Base-by-base conservation (phyloP, 2,329 filamentous ascomycete species). In the Pyrenophora teres region DNA sequence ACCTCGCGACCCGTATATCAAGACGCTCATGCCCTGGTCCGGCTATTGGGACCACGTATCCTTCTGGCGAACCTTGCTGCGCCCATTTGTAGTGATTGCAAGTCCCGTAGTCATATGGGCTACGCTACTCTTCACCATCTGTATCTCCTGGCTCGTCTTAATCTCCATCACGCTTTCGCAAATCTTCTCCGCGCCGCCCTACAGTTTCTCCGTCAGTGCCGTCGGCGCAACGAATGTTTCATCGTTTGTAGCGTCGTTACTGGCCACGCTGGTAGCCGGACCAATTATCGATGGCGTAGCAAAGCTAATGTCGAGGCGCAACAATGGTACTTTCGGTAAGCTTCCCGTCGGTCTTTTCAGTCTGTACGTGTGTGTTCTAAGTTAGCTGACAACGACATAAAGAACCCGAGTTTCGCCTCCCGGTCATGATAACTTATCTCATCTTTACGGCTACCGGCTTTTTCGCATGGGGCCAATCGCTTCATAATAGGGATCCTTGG, bases 391-490 rank as follows among this genome's bases (percentile, higher is more conserved):
- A 21, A 25, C 2, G 2, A 8, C 8, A 30, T 5, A 43, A 43
- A 63, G 63, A 67, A 56, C 63, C 63, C 6, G 62, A 67, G 46
- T 67, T 65, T 33, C 62, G 62, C 9, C 53, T 67, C 2, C 63
- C 60, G n/a, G 56, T 56, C 4, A 67, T 67, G 63, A 16, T 60
- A 0, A 59, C 57, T 1, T 65, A 67, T 35, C 51, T 65, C 1
- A 19, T 56, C 3, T 63, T 64, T 39, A 65, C 62, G 2, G 57
- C 60, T 1, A 54, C 56, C 2, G 63, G 63, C 12, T 67, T 67
- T 51, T 67, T 67, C 38, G 62, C 59, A 2, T 67, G 63, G 63
- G 63, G 63, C 16, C 30, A 64, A 25, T 44, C 54, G 6, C 46
- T 63, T 12, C 56, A 57, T 39, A 55, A 56, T 2, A 21, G 50